Evolutionary conservation across 345 rosid species (phyloP).

Genomic region (Rubroshorea leprosula): DNA sequence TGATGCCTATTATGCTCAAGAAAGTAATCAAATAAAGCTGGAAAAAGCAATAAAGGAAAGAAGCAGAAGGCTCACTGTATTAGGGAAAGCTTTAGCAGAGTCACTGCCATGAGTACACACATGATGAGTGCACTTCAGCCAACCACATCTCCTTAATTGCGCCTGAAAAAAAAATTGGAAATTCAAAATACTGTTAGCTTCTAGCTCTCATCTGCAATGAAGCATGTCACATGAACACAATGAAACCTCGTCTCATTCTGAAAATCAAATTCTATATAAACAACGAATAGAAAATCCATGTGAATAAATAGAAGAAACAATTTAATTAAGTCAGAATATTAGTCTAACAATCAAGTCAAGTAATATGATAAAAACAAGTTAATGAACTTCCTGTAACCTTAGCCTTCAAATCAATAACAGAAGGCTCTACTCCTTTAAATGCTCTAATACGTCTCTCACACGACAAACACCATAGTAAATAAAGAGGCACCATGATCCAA

Average conservation of each 20-base stretch:
- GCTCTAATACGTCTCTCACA: slow-evolving; percentile 7
- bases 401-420: not conserved
- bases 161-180: too few species aligned
- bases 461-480: slow-evolving; percentile 18
- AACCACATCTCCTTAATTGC: slow-evolving; percentile 54
- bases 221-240: too few species aligned
- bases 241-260: not conserved
- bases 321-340: not conserved
- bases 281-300: not conserved
- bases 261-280: not conserved
- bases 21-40: slow-evolving; percentile 1
- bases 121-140: slow-evolving; percentile 82
- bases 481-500: slow-evolving; percentile 17
- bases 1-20: not conserved
- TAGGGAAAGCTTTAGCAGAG: slow-evolving; percentile 68
- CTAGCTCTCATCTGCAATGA: too few species aligned
- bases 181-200: too few species aligned
- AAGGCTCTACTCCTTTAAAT: slow-evolving; percentile 5
- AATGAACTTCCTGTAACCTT: slow-evolving; percentile 10
- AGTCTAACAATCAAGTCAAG: not conserved
- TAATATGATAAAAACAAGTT: not conserved
- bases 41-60: not conserved
- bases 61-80: slow-evolving; percentile 45
- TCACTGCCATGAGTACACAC: slow-evolving; percentile 99
- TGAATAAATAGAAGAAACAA: not conserved